Base-by-base conservation (phyloP, 1,284 basidiomycete species). In the Laetiporus sulphureus region DNA sequence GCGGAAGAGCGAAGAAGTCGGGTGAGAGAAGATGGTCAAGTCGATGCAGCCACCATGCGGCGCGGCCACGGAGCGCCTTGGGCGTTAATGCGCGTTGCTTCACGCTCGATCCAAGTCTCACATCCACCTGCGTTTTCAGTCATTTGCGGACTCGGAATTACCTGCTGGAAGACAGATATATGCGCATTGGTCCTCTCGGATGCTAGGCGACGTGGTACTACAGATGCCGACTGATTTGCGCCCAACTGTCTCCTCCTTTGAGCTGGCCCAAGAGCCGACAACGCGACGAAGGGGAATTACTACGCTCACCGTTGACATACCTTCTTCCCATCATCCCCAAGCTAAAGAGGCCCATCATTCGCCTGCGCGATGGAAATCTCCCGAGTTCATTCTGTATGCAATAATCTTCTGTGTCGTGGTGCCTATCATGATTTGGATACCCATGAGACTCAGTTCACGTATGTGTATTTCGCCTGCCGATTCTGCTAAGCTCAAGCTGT, bases 371-470 rank as follows among this genome's bases (percentile, higher is more conserved):
- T 98, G 94, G 95, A 65, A 64, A 35, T 88, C 91, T 0, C 62
- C 67, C 13, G 95, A 98, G 62, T 98, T 96, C 67, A 68, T 76
- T 46, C 56, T 86, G 39, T 98, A 98, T 66, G 80, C 72, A 46
- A 48, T 81, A 20, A 68, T 83, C 1, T 79, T 83, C 29, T 59
- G 67, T 12, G 39, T 86, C 18, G 79, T 75, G 11, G 64, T 97
- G 8, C 84, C 88, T 0, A 56, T 82, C 42, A 90, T 98, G 85
- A 66, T 78, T 4, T 91, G 81, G 73, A 72, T 89, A 48, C 91
- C 92, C 0, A 71, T 89, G 21, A 64, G 67, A n/a, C 60, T 96
- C 42, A 95, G 92, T 56, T 71, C 67, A 42, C 54, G 91, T 91
- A 63, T 64, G 83, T 73, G 19, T 31, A 21, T 15, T 32, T 45